Percentiles rank a stretch among this genome's conserved stretches.
These are phyloP conservation scores for Clonostachys byssicola DNA, from an alignment of 2,329 filamentous ascomycete species.

Conservation along the genomic window DNA sequence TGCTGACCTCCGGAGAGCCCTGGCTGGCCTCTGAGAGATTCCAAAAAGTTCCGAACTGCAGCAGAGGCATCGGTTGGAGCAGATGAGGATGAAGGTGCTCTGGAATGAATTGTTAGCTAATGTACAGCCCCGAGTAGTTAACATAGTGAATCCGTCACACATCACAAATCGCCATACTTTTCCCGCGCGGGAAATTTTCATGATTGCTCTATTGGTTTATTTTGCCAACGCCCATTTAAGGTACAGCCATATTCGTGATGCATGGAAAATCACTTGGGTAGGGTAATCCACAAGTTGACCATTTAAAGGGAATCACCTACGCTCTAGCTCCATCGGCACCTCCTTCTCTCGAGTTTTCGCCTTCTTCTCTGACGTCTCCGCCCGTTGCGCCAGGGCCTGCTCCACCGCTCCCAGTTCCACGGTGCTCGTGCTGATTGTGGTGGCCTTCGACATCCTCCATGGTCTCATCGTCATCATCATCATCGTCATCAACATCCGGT, in stretches of 20 bases:
- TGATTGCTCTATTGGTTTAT: constrained; percentile 21
- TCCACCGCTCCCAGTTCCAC: constrained; percentile 65
- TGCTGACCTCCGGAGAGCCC: constrained; percentile 27
- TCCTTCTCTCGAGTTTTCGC: constrained; percentile 81
- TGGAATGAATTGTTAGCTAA: too few relatives aligned
- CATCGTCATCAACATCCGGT: constrained; percentile 57
- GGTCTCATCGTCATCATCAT: constrained; percentile 54
- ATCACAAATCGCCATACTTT: constrained; percentile 15
- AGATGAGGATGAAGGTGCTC: constrained; percentile 36
- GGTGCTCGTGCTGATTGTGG: constrained; percentile 53
- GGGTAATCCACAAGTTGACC: background rate
- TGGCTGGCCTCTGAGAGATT: constrained; percentile 65
- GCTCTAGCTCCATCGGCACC: constrained; percentile 97
- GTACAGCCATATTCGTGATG: too few relatives aligned
- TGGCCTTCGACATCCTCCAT: constrained; percentile 63
- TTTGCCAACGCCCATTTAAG: background rate
- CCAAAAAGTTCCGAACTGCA: constrained; percentile 83
- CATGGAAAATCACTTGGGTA: too few relatives aligned
- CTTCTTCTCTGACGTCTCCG: constrained; percentile 87
- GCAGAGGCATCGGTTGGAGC: constrained; percentile 55
- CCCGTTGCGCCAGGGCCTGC: constrained; percentile 85
- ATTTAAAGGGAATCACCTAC: constrained; percentile 66
- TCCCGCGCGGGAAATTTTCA: constrained; percentile 13
- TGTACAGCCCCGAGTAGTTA: too few relatives aligned
- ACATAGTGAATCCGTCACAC: constrained; percentile 1